These are phyloP conservation scores for Geotrichum macrosporum DNA, from an alignment of 1,139 yeast species.

Conservation along the genomic window DNA sequence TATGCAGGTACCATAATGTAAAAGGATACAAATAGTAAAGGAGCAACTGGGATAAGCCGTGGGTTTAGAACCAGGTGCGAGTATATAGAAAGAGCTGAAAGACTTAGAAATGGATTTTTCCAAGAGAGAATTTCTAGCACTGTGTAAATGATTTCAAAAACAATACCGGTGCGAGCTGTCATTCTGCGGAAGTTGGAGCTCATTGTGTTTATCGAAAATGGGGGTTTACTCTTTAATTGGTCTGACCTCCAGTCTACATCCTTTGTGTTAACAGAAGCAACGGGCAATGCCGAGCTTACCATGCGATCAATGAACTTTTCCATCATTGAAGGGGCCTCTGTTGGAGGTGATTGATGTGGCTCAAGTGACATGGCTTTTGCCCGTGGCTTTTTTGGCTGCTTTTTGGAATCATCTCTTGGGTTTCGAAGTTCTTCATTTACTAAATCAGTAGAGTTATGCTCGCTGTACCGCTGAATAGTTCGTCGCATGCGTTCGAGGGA, in stretches of 20 bases:
- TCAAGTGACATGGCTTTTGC: neutral
- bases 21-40: slow-evolving; percentile 51
- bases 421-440: neutral
- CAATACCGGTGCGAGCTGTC: slow-evolving; percentile 52
- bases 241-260: slow-evolving; percentile 25
- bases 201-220: slow-evolving; percentile 64
- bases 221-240: slow-evolving; percentile 62
- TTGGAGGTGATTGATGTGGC: neutral
- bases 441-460: neutral
- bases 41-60: slow-evolving; percentile 48
- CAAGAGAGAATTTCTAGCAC: slow-evolving; percentile 60
- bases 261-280: slow-evolving; percentile 44
- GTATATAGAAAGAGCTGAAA: slow-evolving; percentile 52
- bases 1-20: slow-evolving; percentile 70
- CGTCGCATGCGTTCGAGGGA: slow-evolving; percentile 16
- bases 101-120: slow-evolving; percentile 59
- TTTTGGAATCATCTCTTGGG: neutral
- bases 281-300: slow-evolving; percentile 65
- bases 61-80: slow-evolving; percentile 66
- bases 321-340: slow-evolving; percentile 33
- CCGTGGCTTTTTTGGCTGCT: neutral
- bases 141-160: slow-evolving; percentile 46
- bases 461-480: slow-evolving; percentile 6
- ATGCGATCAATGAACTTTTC: slow-evolving; percentile 70
- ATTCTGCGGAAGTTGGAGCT: slow-evolving; percentile 63